Evolutionary conservation across 495 filamentous ascomycete species (phyloP).

Genomic region (Aspergillus steynii): DNA sequence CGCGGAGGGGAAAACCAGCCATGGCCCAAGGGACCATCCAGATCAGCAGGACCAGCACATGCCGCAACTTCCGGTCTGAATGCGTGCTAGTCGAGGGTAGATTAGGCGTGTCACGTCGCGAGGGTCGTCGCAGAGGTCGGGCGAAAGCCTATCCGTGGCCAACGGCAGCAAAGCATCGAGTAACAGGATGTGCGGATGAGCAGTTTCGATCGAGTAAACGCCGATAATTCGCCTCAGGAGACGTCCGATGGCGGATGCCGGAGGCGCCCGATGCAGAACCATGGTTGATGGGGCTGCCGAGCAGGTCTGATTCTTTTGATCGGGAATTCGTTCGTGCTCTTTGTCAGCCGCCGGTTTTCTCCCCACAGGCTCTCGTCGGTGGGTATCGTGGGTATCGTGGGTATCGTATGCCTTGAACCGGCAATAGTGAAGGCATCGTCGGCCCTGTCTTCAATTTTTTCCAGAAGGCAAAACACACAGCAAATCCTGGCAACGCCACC

Average conservation of each 20-base stretch:
- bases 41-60: not conserved
- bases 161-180: constrained; percentile 18
- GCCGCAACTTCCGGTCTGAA: not conserved
- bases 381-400: not conserved
- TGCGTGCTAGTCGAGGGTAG: not conserved
- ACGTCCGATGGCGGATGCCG: constrained; percentile 25
- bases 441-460: not conserved
- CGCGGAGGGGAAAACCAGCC: not conserved
- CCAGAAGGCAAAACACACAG: not conserved
- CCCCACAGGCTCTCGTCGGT: not conserved
- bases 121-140: not conserved
- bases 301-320: not conserved
- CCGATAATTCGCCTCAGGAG: constrained; percentile 11
- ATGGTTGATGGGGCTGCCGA: constrained; percentile 6
- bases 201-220: constrained; percentile 30
- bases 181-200: constrained; percentile 15
- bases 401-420: constrained; percentile 7
- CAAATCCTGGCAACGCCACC: not conserved
- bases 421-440: constrained; percentile 22
- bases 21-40: not conserved
- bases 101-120: not conserved
- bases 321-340: not conserved
- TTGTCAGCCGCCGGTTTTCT: not conserved
- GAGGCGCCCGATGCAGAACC: constrained; percentile 25
- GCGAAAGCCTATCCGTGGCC: not conserved